Evolutionary conservation across 306 rosid species (phyloP), one percentile per base, ranked within the genome.

Genomic region (Psophocarpus tetragonolobus): DNA sequence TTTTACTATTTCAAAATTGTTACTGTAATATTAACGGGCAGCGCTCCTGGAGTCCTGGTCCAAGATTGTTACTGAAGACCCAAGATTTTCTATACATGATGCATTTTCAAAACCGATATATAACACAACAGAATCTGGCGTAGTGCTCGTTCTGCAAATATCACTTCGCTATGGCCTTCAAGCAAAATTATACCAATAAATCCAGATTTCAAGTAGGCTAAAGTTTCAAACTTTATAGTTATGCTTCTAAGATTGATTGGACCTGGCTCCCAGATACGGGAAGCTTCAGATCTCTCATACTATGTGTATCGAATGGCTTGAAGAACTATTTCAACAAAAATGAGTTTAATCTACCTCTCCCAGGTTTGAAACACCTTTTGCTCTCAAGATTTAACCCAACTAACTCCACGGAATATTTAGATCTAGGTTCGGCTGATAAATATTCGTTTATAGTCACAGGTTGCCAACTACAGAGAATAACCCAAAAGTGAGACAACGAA

Each of bases 381-480:
- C 63, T 36, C 63, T 36, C 47, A 57, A 12, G 12, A 30, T 21
- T 42, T 15, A 23, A 38, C 72, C 62, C 33, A 41, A 69, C 48
- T 29, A 23, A 67, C 45, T 44, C 6, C 20, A 41, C 4, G 35
- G 11, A 77, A 54, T 39, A 39, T 67, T 21, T 23, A 18, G 29
- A 18, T 33, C 36, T 3, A 42, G 24, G n/a, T n/a, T n/a, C n/a
- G n/a, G n/a, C n/a, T n/a, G 17, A 23, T 14, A 6, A 51, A 51
- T 24, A 36, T 9, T 50, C 29, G 30, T 6, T 6, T 32, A 20
- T 21, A 23, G 48, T 17, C 30, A 20, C 4, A 73, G 9, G 18
- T 54, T n/a, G 67, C 8, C 20, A 47, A 39, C 68, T n/a, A 61
- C 69, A 79, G 21, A 68, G 26, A 82, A 68, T 30, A 53, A 54